Percentiles rank a stretch among this genome's conserved stretches.
Evolutionary conservation across 2,329 filamentous ascomycete species (phyloP).

Genomic region (Nemania abortiva): DNA sequence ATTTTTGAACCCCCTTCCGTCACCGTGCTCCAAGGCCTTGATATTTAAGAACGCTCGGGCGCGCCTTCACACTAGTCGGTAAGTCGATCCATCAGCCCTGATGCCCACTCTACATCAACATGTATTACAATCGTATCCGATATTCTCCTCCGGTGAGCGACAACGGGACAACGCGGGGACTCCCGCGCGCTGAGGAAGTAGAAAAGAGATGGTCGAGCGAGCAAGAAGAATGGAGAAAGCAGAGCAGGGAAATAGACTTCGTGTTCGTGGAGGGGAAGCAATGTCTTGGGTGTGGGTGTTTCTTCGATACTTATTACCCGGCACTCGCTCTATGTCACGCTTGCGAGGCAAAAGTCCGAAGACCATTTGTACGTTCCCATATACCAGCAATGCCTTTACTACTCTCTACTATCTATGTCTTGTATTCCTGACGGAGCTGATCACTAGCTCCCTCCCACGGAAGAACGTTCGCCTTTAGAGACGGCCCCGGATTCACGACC

Average conservation of each 20-base stretch:
- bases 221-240: too few species aligned
- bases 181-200: too few species aligned
- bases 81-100: neutral
- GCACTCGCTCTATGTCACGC: neutral
- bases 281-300: constrained; percentile 11
- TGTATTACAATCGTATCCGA: neutral
- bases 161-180: neutral
- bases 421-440: constrained; percentile 4
- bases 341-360: neutral
- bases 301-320: constrained; percentile 24
- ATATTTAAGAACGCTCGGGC: neutral
- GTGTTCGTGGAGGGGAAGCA: too few species aligned
- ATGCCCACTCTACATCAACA: neutral
- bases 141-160: neutral
- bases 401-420: neutral
- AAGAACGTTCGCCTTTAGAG: too few species aligned
- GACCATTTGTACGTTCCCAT: constrained; percentile 3
- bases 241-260: too few species aligned
- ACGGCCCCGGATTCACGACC: too few species aligned
- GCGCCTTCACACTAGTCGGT: neutral
- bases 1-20: neutral
- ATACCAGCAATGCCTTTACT: neutral
- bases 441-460: neutral
- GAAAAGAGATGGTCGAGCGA: neutral
- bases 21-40: neutral